Evolutionary conservation across 306 rosid species (phyloP).

Genomic region (Vigna mungo): DNA sequence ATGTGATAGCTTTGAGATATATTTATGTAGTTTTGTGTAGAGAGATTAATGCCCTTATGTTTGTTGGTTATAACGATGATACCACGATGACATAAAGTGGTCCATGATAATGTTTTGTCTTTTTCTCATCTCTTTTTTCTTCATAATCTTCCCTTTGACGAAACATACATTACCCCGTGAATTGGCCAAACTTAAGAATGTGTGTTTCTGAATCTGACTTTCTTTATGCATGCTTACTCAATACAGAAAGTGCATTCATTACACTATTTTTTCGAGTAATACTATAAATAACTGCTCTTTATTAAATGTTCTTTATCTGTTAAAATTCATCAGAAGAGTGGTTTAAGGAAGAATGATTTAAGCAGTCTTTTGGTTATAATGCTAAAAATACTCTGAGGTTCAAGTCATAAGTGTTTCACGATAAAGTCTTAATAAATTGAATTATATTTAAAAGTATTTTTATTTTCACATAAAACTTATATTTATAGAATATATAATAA

Average conservation of each 20-base stretch:
- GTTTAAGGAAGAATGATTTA: no score
- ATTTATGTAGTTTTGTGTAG: constrained; percentile 44
- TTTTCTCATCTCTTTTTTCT: not conserved
- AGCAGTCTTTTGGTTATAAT: no score
- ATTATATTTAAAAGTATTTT: no score
- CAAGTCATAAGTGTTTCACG: no score
- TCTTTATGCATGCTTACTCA: not conserved
- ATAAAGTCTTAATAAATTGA: no score
- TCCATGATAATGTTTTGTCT: constrained; percentile 24
- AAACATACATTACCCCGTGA: constrained; percentile 21
- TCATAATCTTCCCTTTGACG: constrained; percentile 36
- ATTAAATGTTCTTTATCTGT: no score
- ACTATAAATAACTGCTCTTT: not conserved
- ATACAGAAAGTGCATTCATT: constrained; percentile 17
- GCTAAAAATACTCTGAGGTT: no score
- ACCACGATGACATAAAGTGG: constrained; percentile 33
- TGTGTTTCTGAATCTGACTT: not conserved
- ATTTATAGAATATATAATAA: no score
- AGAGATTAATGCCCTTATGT: constrained; percentile 31
- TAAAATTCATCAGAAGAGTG: no score
- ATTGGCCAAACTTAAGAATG: constrained; percentile 15
- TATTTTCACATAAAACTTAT: no score
- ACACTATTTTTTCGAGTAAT: no score
- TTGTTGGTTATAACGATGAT: constrained; percentile 39
- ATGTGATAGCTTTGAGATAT: constrained; percentile 23